Percentiles rank a stretch among this genome's conserved stretches.
Conservation (phyloP, 2,329 filamentous ascomycete genomes). For the Colletotrichum acutatum region DNA sequence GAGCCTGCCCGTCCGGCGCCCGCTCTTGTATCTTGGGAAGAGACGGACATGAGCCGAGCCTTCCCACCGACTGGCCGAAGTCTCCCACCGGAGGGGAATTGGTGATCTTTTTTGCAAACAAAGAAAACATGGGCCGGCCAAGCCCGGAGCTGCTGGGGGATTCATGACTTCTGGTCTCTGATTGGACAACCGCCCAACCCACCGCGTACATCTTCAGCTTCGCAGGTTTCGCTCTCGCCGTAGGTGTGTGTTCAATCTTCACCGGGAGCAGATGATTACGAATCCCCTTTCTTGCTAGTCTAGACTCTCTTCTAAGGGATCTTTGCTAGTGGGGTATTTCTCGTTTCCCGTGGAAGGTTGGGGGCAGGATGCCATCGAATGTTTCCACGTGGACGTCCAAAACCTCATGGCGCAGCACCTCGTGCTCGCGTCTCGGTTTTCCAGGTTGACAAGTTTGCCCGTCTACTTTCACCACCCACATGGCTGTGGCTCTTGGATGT, state of each 20-base stretch:
- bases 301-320: not conserved
- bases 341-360: not conserved
- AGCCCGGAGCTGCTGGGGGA: not conserved
- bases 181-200: not conserved
- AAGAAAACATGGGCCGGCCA: constrained; percentile 10
- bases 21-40: not conserved
- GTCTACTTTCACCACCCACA: not conserved
- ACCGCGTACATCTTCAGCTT: too few relatives aligned
- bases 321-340: not conserved
- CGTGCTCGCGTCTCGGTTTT: not conserved
- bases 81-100: not conserved
- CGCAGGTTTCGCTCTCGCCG: too few relatives aligned
- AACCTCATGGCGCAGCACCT: not conserved
- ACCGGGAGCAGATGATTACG: not conserved
- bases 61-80: not conserved
- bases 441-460: too few relatives aligned
- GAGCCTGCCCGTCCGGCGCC: too few relatives aligned
- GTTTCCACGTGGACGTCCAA: not conserved
- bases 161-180: not conserved
- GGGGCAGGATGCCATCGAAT: not conserved
- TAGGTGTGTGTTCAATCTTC: too few relatives aligned
- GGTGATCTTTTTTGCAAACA: not conserved
- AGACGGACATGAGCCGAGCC: constrained; percentile 6
- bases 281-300: not conserved
- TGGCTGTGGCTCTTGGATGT: constrained; percentile 1